Percentiles rank a stretch among this genome's conserved stretches.
phyloP scores from a whole-genome alignment of 2,329 filamentous ascomycete species.

The Diaporthe sp. region DNA sequence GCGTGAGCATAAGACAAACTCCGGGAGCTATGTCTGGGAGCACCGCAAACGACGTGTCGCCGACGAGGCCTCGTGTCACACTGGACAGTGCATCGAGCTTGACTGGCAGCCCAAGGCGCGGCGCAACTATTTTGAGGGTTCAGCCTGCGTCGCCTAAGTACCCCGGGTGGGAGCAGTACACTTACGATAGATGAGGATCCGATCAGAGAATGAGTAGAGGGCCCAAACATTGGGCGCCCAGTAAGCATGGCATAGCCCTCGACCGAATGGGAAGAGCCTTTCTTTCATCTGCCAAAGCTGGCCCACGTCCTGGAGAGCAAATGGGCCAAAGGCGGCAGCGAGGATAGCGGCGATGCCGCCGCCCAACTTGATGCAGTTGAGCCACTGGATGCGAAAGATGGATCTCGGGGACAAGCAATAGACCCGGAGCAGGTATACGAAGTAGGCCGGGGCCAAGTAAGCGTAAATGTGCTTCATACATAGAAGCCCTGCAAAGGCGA shows the following conservation, averaged over 20 bases:
- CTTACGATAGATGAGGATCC: constrained; percentile 84
- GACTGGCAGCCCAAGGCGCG: constrained; percentile 81
- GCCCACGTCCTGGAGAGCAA: constrained; percentile 74
- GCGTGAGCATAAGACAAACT: constrained; percentile 84
- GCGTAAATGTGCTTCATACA: constrained; percentile 99
- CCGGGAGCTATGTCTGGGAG: constrained; percentile 87
- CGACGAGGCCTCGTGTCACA: constrained; percentile 92
- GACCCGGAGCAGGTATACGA: constrained; percentile 88
- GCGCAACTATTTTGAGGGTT: constrained; percentile 74
- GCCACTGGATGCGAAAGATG: constrained; percentile 80
- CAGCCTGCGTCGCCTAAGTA: constrained; percentile 47
- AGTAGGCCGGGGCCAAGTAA: constrained; percentile 95
- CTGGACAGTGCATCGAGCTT: constrained; percentile 84
- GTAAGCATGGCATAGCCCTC: constrained; percentile 96
- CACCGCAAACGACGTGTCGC: constrained; percentile 94
- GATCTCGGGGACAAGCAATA: constrained; percentile 89
- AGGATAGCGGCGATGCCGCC: constrained; percentile 79
- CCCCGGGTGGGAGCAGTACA: constrained; percentile 38
- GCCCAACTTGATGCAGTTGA: constrained; percentile 88
- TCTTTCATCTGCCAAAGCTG: constrained; percentile 88
- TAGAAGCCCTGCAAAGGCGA: constrained; percentile 86
- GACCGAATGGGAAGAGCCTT: constrained; percentile 92
- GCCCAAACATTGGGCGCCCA: constrained; percentile 99
- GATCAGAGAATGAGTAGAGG: constrained; percentile 92
- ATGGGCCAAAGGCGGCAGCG: constrained; percentile 89